phyloP scores from a whole-genome alignment of 2,329 filamentous ascomycete genomes.

The Exophiala viscosa region DNA sequence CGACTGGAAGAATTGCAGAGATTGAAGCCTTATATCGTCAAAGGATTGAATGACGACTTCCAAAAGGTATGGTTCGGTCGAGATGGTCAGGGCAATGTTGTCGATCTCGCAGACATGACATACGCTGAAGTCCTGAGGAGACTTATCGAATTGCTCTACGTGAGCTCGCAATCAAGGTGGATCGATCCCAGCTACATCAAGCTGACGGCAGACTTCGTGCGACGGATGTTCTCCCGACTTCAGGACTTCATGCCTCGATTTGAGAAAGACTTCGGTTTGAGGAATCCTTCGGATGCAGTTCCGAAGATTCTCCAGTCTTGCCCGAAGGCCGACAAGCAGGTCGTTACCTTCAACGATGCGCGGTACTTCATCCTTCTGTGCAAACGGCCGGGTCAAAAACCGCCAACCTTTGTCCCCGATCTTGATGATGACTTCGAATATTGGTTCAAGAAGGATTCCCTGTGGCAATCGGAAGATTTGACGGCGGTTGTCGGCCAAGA shows the following conservation, averaged over 20 bases:
- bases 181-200: slow-evolving; percentile 80
- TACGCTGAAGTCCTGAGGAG: slow-evolving; percentile 82
- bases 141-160: slow-evolving; percentile 85
- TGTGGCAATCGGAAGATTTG: slow-evolving; percentile 98
- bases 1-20: slow-evolving; percentile 82
- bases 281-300: no score
- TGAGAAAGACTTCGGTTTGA: slow-evolving; percentile 76
- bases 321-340: slow-evolving; percentile 79
- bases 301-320: no score
- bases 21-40: slow-evolving; percentile 84
- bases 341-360: slow-evolving; percentile 97
- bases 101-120: slow-evolving; percentile 93
- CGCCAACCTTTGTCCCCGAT: slow-evolving; percentile 87
- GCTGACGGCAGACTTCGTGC: no score
- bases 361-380: slow-evolving; percentile 95
- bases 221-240: no score
- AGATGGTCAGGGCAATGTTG: slow-evolving; percentile 73
- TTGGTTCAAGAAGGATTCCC: slow-evolving; percentile 99
- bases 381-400: slow-evolving; percentile 89
- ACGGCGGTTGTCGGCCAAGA: slow-evolving; percentile 95
- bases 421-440: slow-evolving; percentile 97
- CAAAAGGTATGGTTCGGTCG: slow-evolving; percentile 95
- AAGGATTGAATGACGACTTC: slow-evolving; percentile 92
- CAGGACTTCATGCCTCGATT: slow-evolving; percentile 84
- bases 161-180: slow-evolving; percentile 87